Evolutionary conservation across 495 filamentous ascomycete genomes (phyloP).

Genomic region (Trichoderma virens): DNA sequence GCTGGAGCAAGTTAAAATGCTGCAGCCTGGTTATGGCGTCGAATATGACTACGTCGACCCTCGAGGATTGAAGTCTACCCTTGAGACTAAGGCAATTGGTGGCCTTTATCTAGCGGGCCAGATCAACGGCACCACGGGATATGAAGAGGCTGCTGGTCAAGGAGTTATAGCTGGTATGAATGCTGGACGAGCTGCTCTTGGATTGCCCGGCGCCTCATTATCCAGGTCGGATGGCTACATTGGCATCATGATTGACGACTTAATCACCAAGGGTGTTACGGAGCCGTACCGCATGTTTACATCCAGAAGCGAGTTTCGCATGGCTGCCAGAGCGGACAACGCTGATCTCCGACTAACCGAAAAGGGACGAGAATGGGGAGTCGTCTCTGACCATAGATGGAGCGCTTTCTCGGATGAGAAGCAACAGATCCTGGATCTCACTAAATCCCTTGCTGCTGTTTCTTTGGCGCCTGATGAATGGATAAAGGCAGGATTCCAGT

Average conservation of each 20-base stretch:
- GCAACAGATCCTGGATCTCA: conserved; percentile 57
- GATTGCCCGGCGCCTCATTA: conserved; percentile 55
- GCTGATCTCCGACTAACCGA: conserved; percentile 82
- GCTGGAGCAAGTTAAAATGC: conserved; percentile 85
- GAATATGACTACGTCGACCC: conserved; percentile 99
- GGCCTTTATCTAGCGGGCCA: conserved; percentile 93
- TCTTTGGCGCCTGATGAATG: conserved; percentile 52
- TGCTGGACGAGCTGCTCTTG: conserved; percentile 70
- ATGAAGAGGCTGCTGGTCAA: conserved; percentile 94
- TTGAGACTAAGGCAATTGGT: conserved; percentile 87
- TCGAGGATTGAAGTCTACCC: conserved; percentile 70
- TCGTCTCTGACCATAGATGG: conserved; percentile 78
- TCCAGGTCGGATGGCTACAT: conserved; percentile 90
- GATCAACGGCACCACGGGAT: conserved; percentile 97
- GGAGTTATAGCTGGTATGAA: conserved; percentile 91
- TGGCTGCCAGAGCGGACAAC: conserved; percentile 86
- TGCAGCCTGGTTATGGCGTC: conserved; percentile 93
- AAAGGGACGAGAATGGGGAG: conserved; percentile 65
- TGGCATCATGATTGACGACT: conserved; percentile 97
- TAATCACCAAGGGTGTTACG: conserved; percentile 92
- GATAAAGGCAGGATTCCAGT: conserved; percentile 59
- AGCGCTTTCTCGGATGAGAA: conserved; percentile 52
- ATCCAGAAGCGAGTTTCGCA: conserved; percentile 88
- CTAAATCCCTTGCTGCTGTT: conserved; percentile 46
- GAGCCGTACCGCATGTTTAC: conserved; percentile 99